Evolutionary conservation across 2,329 filamentous ascomycete species (phyloP).

Genomic region (Clonostachys rhizophaga): DNA sequence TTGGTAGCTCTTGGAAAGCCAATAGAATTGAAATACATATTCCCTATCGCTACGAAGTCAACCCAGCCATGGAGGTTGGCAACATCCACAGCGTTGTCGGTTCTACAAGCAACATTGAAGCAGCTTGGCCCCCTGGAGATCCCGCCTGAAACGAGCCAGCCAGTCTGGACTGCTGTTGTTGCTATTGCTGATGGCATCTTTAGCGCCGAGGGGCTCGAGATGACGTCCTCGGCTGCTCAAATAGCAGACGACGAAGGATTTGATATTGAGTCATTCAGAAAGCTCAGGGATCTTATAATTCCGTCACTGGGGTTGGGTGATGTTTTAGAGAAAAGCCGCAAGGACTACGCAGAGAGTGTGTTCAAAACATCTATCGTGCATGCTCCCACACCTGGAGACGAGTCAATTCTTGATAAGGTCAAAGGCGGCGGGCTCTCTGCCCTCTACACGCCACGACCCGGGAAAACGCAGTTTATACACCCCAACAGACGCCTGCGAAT

Average conservation of each 20-base stretch:
- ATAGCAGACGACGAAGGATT: slow-evolving; percentile 71
- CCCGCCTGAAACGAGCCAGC: slow-evolving; percentile 38
- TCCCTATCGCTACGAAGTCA: slow-evolving; percentile 66
- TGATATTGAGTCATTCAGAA: slow-evolving; percentile 71
- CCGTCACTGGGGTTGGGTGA: slow-evolving; percentile 62
- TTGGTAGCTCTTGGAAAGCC: slow-evolving; percentile 65
- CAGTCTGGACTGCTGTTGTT: slow-evolving; percentile 68
- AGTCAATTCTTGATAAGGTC: slow-evolving; percentile 42
- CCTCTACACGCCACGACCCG: slow-evolving; percentile 62
- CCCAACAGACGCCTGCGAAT: slow-evolving; percentile 66
- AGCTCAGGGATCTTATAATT: slow-evolving; percentile 67
- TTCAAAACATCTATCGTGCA: slow-evolving; percentile 84
- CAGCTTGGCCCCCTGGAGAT: slow-evolving; percentile 47
- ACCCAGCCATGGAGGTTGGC: slow-evolving; percentile 75
- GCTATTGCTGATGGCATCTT: slow-evolving; percentile 65
- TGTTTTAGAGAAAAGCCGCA: slow-evolving; percentile 64
- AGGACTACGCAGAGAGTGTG: slow-evolving; percentile 67
- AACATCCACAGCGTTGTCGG: slow-evolving; percentile 63
- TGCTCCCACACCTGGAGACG: slow-evolving; percentile 49
- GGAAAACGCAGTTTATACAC: slow-evolving; percentile 65
- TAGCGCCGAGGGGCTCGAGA: slow-evolving; percentile 41
- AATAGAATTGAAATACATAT: slow-evolving; percentile 77
- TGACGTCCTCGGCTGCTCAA: slow-evolving; percentile 35
- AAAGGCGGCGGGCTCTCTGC: slow-evolving; percentile 44
- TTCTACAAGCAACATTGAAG: slow-evolving; percentile 63